A percentile compares a stretch with the other conserved stretches of the same genome.
Evolutionary conservation across 345 rosid genomes (phyloP).

Genomic region (Cardiospermum halicacabum): DNA sequence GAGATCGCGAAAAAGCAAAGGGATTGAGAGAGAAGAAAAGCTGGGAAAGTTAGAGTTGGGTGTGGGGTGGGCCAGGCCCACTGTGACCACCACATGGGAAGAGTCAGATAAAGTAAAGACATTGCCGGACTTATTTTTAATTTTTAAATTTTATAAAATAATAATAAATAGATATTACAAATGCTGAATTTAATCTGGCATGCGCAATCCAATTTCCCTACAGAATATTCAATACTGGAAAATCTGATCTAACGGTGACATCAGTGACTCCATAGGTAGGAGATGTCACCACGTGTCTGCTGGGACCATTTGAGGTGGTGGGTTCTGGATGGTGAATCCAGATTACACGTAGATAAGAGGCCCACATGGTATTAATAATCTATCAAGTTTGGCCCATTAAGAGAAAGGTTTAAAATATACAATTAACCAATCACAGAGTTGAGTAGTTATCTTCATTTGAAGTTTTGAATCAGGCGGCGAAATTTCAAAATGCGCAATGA

Average conservation of each 20-base stretch:
- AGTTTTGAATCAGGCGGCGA: conserved; percentile 3
- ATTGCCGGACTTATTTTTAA: conserved; percentile 19
- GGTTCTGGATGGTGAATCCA: not conserved
- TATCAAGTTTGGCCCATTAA: no score
- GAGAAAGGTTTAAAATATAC: not conserved
- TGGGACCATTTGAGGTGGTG: not conserved
- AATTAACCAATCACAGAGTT: not conserved
- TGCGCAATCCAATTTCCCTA: not conserved
- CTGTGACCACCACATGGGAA: conserved; percentile 63
- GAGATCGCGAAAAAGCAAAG: conserved; percentile 14
- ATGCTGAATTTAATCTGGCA: no score
- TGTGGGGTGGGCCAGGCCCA: conserved; percentile 47
- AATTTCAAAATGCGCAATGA: conserved; percentile 20
- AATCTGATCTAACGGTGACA: no score
- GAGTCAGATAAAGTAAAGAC: conserved; percentile 60
- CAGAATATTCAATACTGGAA: no score
- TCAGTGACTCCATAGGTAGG: not conserved
- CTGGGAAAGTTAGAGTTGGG: conserved; percentile 13
- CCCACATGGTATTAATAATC: not conserved
- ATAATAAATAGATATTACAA: no score
- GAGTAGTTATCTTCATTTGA: not conserved
- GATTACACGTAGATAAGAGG: conserved; percentile 1
- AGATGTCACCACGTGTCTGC: not conserved
- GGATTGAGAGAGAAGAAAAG: conserved; percentile 13
- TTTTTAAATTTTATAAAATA: not conserved